Percentiles rank a stretch among this genome's conserved stretches.
Conservation (phyloP, 2,329 filamentous ascomycete species). For the Didymella sp. region DNA sequence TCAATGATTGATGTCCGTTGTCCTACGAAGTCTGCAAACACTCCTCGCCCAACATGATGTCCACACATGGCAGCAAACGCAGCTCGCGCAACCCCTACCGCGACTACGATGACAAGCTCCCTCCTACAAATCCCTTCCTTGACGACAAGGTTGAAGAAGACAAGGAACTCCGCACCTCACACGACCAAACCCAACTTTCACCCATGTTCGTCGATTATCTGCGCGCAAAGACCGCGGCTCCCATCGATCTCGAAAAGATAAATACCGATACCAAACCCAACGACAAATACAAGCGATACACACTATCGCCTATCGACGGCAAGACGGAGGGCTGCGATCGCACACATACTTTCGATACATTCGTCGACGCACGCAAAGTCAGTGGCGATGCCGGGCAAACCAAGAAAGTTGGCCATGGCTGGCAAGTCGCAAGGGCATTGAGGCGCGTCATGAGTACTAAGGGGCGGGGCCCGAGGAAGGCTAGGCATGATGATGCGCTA, state of each 20-base stretch:
- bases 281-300: conserved; percentile 14
- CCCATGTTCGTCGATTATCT: conserved; percentile 19
- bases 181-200: conserved; percentile 17
- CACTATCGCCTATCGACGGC: conserved; percentile 22
- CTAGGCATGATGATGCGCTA: conserved; percentile 10
- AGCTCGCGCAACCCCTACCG: conserved; percentile 19
- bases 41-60: conserved; percentile 12
- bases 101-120: conserved; percentile 9
- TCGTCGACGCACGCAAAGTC: conserved; percentile 15
- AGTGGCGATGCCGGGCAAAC: conserved; percentile 12
- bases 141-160: conserved; percentile 1
- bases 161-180: conserved; percentile 2
- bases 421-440: conserved; percentile 17
- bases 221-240: conserved; percentile 13
- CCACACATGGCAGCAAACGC: conserved; percentile 10
- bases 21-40: conserved; percentile 2
- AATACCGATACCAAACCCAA: neutral
- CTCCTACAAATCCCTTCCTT: conserved; percentile 10
- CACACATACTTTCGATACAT: conserved; percentile 22
- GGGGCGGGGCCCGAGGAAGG: conserved; percentile 11
- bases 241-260: conserved; percentile 10
- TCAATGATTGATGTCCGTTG: conserved; percentile 5
- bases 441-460: conserved; percentile 17
- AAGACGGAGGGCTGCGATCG: conserved; percentile 25
- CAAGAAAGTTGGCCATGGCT: conserved; percentile 19